Conservation (phyloP, 192 early-diverging fungal genomes). For the Diversispora epigaea region DNA sequence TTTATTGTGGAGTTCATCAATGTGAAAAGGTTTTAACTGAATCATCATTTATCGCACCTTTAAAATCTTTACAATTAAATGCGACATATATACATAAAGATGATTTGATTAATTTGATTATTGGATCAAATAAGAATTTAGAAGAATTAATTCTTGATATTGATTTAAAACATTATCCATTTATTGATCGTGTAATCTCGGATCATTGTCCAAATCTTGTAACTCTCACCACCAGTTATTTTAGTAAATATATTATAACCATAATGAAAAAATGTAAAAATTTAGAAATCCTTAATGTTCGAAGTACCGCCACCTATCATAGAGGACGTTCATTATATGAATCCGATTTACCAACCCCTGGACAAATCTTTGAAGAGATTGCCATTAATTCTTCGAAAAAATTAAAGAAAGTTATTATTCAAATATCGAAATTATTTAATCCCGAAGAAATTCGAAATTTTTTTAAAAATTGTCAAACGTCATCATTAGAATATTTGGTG, state of each 20-base stretch:
- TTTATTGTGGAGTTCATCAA: neutral
- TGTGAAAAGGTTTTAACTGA: neutral
- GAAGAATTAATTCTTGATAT: neutral
- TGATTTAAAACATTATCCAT: neutral
- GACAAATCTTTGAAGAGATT: neutral
- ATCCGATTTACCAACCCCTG: neutral
- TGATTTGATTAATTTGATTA: neutral
- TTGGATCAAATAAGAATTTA: neutral
- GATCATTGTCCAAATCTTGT: neutral
- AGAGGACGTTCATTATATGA: neutral
- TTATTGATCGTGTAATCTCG: neutral
- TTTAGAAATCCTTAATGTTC: neutral
- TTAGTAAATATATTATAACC: neutral
- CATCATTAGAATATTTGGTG: neutral
- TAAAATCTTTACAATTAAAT: neutral
- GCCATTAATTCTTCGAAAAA: neutral
- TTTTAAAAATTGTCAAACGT: neutral
- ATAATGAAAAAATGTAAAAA: neutral
- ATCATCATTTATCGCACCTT: neutral
- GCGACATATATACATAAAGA: neutral
- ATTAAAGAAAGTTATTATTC: neutral
- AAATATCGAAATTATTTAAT: neutral
- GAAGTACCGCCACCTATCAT: neutral
- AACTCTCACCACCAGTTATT: neutral
- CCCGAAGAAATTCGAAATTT: neutral